A percentile compares a stretch with the other conserved stretches of the same genome.
phyloP scores from a whole-genome alignment of 2,329 filamentous ascomycete species.

The Sclerotinia borealis region DNA sequence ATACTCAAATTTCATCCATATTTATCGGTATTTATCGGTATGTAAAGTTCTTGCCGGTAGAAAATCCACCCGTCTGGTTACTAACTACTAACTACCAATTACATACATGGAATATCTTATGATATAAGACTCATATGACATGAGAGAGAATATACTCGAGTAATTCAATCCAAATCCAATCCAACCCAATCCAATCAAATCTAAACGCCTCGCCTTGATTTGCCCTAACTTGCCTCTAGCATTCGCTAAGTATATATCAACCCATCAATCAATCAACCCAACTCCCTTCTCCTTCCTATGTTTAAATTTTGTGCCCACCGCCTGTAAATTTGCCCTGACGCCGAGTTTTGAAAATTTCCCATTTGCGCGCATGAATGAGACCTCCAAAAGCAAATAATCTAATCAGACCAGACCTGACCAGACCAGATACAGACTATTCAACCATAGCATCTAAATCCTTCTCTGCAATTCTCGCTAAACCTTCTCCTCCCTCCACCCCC shows the following conservation, averaged over 20 bases:
- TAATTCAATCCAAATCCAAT: neutral
- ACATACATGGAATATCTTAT: no score
- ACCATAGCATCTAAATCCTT: constrained; percentile 4
- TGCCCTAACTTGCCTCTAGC: neutral
- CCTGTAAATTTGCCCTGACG: neutral
- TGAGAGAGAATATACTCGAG: no score
- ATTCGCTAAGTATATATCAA: neutral
- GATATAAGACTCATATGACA: neutral
- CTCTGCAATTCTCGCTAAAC: neutral
- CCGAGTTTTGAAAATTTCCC: neutral
- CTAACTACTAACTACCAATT: neutral
- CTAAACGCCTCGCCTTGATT: neutral
- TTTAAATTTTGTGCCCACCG: neutral
- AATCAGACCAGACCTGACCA: neutral
- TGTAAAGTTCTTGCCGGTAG: neutral
- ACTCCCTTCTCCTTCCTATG: neutral
- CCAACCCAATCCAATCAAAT: neutral
- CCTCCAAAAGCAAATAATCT: no score
- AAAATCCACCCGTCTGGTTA: neutral
- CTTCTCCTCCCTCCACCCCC: neutral
- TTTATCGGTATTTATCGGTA: neutral
- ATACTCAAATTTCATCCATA: neutral
- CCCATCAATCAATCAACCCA: neutral
- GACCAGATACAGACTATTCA: neutral
- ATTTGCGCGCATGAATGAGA: neutral